Conservation (phyloP, 179 eudicot species). For the Amaranthus tricolor region DNA sequence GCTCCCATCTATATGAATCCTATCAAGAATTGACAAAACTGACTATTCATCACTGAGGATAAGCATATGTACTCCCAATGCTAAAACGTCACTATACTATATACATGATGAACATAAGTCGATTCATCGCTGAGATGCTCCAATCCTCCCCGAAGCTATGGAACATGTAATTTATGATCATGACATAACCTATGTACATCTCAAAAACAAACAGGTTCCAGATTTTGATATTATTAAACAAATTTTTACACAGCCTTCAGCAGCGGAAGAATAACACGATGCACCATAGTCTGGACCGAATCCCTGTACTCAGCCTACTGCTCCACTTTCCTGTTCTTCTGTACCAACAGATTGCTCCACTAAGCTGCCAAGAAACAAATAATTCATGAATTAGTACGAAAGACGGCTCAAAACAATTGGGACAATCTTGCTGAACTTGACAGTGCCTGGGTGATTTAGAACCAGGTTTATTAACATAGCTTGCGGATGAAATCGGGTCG, state of each 20-base stretch:
- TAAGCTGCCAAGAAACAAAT: constrained; percentile 5
- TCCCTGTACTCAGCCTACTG: constrained; percentile 14
- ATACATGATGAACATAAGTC: not conserved
- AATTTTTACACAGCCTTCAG: constrained; percentile 18
- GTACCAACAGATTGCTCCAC: constrained; percentile 21
- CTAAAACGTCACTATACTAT: no score
- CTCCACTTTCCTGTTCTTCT: constrained; percentile 19
- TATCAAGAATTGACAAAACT: no score
- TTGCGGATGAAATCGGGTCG: constrained; percentile 26
- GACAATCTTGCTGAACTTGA: constrained; percentile 3
- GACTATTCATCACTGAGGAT: no score
- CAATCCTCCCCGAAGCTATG: constrained; percentile 6
- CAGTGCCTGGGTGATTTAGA: constrained; percentile 29
- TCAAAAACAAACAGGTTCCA: constrained; percentile 17
- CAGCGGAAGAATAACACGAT: constrained; percentile 10
- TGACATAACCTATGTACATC: constrained; percentile 22
- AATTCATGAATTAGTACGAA: no score
- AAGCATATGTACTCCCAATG: no score
- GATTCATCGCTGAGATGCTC: constrained; percentile 15
- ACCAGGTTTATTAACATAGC: constrained; percentile 23
- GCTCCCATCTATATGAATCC: no score
- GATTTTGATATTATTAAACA: constrained; percentile 9
- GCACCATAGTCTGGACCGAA: constrained; percentile 6
- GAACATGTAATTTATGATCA: constrained; percentile 23
- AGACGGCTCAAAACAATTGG: no score